Percentiles rank a stretch among this genome's conserved stretches.
These are phyloP conservation scores for Cokeromyces recurvatus DNA, from an alignment of 371 early-diverging fungal species.

Conservation along the genomic window DNA sequence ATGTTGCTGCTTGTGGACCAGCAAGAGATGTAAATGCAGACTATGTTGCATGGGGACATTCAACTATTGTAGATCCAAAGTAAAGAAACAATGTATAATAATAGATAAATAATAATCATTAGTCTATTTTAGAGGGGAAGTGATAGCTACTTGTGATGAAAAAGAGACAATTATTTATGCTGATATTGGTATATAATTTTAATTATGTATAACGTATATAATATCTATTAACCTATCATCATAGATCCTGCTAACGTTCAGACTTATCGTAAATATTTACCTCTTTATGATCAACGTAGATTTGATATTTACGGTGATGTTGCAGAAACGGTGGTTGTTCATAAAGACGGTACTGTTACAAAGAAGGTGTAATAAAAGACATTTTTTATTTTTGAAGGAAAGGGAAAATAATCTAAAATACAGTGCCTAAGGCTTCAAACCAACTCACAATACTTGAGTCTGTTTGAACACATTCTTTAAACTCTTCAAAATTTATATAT, in stretches of 20 bases:
- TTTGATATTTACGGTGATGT: slow-evolving; percentile 83
- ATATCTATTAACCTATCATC: neutral
- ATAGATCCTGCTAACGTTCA: slow-evolving; percentile 57
- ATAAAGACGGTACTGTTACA: slow-evolving; percentile 22
- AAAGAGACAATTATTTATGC: slow-evolving; percentile 81
- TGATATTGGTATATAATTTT: slow-evolving; percentile 56
- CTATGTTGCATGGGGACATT: slow-evolving; percentile 96
- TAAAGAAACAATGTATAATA: slow-evolving; percentile 39
- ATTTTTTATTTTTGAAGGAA: neutral
- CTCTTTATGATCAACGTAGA: slow-evolving; percentile 76
- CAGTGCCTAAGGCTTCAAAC: slow-evolving; percentile 69
- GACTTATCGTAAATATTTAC: slow-evolving; percentile 67
- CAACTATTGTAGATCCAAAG: slow-evolving; percentile 89
- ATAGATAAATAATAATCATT: no score
- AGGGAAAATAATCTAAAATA: slow-evolving; percentile 43
- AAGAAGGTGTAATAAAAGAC: slow-evolving; percentile 12
- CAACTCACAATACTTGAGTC: slow-evolving; percentile 67
- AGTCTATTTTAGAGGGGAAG: slow-evolving; percentile 49
- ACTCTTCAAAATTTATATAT: slow-evolving; percentile 74
- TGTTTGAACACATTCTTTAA: slow-evolving; percentile 62
- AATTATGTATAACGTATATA: neutral
- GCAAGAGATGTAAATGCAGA: slow-evolving; percentile 73
- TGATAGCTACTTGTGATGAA: slow-evolving; percentile 70
- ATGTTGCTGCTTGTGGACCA: slow-evolving; percentile 91
- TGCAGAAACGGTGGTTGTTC: slow-evolving; percentile 21